Conservation (phyloP, 768 basidiomycete genomes). For the Russula earlei region DNA sequence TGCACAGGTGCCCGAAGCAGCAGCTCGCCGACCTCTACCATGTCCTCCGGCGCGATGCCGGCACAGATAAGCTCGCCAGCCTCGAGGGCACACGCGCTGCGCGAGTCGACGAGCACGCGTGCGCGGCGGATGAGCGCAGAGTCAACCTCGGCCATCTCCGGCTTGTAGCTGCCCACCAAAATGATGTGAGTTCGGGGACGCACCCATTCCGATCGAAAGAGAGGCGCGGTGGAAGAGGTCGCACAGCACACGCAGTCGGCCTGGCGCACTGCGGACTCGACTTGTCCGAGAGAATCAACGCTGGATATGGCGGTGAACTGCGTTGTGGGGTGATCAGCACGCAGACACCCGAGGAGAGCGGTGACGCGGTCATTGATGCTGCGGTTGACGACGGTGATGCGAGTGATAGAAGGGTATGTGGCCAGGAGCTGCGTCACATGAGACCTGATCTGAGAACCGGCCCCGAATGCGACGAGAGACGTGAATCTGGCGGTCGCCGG, state of each 20-base stretch:
- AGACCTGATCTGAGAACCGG: constrained; percentile 59
- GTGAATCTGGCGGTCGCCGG: constrained; percentile 29
- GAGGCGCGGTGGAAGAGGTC: constrained; percentile 58
- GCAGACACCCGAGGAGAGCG: constrained; percentile 29
- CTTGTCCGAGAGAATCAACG: constrained; percentile 4
- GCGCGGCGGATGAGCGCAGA: constrained; percentile 46
- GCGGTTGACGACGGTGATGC: constrained; percentile 58
- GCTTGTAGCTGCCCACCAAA: constrained; percentile 75
- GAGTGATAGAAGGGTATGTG: constrained; percentile 43
- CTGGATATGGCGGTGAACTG: constrained; percentile 5
- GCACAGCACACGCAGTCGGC: constrained; percentile 66
- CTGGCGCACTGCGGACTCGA: constrained; percentile 29
- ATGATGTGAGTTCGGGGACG: constrained; percentile 57
- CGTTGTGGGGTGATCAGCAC: constrained; percentile 23
- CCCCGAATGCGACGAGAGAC: constrained; percentile 55
- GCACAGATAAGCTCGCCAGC: constrained; percentile 76
- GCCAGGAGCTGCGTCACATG: constrained; percentile 56
- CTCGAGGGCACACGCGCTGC: constrained; percentile 58
- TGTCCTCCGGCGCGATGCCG: constrained; percentile 27
- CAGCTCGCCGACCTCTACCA: constrained; percentile 67
- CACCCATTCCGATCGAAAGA: constrained; percentile 63
- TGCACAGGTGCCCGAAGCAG: constrained; percentile 23
- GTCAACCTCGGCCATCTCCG: constrained; percentile 72
- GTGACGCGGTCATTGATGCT: constrained; percentile 39
- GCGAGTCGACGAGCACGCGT: constrained; percentile 65